These are phyloP conservation scores for Backusella morwellensis DNA, from an alignment of 192 early-diverging fungal genomes.

Conservation along the genomic window DNA sequence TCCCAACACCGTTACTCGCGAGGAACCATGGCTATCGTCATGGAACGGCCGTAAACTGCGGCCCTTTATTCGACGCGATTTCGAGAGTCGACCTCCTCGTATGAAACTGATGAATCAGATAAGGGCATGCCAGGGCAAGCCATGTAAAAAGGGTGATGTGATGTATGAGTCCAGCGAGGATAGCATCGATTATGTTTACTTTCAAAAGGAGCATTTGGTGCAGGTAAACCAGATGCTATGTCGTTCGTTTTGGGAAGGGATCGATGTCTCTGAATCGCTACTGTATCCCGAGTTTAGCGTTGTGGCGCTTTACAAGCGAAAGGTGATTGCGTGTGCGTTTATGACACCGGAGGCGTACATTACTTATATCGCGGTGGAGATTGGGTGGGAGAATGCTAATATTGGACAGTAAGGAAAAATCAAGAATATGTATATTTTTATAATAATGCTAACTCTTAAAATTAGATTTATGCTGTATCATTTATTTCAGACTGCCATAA, in stretches of 20 bases:
- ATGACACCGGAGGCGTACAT: conserved; percentile 92
- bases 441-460: too few species aligned
- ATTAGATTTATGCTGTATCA: conserved; percentile 58
- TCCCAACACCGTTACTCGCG: conserved; percentile 53
- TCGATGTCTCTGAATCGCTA: conserved; percentile 86
- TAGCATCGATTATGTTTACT: conserved; percentile 80
- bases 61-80: conserved; percentile 84
- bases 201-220: conserved; percentile 62
- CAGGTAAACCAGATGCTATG: conserved; percentile 78
- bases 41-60: conserved; percentile 73
- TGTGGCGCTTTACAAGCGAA: conserved; percentile 75
- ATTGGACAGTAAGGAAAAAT: conserved; percentile 65
- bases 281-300: conserved; percentile 82
- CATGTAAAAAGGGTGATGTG: not conserved
- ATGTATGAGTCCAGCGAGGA: not conserved
- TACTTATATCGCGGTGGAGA: conserved; percentile 80
- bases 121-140: not conserved
- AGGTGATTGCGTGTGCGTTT: conserved; percentile 87
- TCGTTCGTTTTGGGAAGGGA: conserved; percentile 84
- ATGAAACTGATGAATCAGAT: conserved; percentile 49
- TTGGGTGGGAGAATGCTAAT: conserved; percentile 83
- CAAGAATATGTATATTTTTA: not conserved
- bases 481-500: conserved; percentile 68
- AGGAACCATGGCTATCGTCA: conserved; percentile 56
- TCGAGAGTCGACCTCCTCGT: conserved; percentile 46